phyloP scores from a whole-genome alignment of 2,329 filamentous ascomycete genomes.

The Zymoseptoria passerinii region DNA sequence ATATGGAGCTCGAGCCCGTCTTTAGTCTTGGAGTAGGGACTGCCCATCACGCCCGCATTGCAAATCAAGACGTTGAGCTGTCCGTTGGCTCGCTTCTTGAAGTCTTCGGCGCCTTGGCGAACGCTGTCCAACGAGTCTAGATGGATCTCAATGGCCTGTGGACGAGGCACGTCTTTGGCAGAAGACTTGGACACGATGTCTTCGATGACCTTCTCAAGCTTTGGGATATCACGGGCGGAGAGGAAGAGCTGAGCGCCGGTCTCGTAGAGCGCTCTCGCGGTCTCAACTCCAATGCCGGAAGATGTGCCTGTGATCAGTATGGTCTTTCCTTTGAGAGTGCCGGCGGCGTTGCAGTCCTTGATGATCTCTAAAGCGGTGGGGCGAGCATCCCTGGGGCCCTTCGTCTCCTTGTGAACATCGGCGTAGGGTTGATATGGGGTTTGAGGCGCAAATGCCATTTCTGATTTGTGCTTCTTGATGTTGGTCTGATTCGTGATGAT shows the following conservation, averaged over 20 bases:
- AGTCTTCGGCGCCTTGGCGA: constrained; percentile 27
- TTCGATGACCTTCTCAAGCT: constrained; percentile 29
- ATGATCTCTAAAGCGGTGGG: constrained; percentile 25
- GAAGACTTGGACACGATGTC: constrained; percentile 20
- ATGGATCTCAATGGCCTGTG: constrained; percentile 23
- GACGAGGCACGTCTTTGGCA: constrained; percentile 11
- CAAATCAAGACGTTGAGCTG: constrained; percentile 30
- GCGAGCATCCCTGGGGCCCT: constrained; percentile 22
- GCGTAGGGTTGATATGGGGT: constrained; percentile 23
- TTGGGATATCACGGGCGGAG: constrained; percentile 37
- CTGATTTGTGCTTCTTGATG: neutral
- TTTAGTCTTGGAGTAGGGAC: constrained; percentile 30
- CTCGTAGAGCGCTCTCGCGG: constrained; percentile 36
- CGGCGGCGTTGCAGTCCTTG: constrained; percentile 23
- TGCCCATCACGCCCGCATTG: constrained; percentile 35
- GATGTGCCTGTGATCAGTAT: constrained; percentile 40
- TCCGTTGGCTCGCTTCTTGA: constrained; percentile 28
- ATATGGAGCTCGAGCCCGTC: constrained; percentile 42
- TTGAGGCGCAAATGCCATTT: constrained; percentile 19
- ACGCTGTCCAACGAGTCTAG: constrained; percentile 29
- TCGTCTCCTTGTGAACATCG: constrained; percentile 12
- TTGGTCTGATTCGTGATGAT: neutral
- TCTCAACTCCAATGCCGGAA: constrained; percentile 40
- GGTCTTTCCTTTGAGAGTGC: constrained; percentile 31
- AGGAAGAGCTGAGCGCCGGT: constrained; percentile 41